Conservation (phyloP, 192 early-diverging fungal genomes). For the Allomyces arbusculus region DNA sequence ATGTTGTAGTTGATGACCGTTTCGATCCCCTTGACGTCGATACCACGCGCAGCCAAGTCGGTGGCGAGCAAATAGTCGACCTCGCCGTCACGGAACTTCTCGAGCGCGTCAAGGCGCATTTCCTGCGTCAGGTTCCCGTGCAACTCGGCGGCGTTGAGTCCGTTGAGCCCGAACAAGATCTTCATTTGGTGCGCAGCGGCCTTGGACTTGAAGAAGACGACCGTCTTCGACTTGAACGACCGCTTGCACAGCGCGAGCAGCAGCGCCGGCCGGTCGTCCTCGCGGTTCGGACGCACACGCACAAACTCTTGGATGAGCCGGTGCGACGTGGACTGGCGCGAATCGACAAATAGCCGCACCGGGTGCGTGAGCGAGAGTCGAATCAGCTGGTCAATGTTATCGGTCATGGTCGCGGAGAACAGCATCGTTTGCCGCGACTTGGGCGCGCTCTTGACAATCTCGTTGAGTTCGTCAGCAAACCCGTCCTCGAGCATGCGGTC, state of each 20-base stretch:
- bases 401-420: conserved; percentile 99
- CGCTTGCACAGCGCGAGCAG: conserved; percentile 63
- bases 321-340: conserved; percentile 49
- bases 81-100: conserved; percentile 66
- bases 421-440: conserved; percentile 87
- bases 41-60: conserved; percentile 85
- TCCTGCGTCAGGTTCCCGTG: conserved; percentile 90
- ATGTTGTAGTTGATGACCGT: conserved; percentile 98
- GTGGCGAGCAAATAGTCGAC: conserved; percentile 85
- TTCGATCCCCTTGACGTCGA: conserved; percentile 91
- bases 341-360: conserved; percentile 75
- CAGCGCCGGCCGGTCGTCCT: conserved; percentile 69
- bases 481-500: conserved; percentile 98
- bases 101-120: conserved; percentile 72
- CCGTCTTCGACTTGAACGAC: conserved; percentile 54
- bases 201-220: conserved; percentile 91
- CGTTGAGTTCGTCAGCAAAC: conserved; percentile 82
- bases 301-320: conserved; percentile 88
- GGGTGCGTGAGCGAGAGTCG: conserved; percentile 78
- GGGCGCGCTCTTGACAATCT: conserved; percentile 80
- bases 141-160: conserved; percentile 69
- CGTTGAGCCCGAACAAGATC: conserved; percentile 79
- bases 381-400: conserved; percentile 87
- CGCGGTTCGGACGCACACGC: conserved; percentile 64
- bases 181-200: conserved; percentile 95